phyloP scores from a whole-genome alignment of 2,329 filamentous ascomycete species.

The Lecanosticta acicola region DNA sequence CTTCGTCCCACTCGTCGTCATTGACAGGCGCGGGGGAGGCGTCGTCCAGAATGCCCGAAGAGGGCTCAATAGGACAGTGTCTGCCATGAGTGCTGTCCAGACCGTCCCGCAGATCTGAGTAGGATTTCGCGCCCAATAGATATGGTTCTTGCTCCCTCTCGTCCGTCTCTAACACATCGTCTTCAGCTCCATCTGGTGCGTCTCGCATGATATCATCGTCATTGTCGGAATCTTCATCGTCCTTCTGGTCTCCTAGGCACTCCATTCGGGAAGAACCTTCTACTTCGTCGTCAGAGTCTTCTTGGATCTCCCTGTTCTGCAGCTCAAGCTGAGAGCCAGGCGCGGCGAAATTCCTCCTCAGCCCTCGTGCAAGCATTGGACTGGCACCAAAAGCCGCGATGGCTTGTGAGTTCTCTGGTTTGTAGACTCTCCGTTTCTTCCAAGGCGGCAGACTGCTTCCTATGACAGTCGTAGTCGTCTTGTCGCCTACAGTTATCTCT shows the following conservation, averaged over 20 bases:
- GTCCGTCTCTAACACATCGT: neutral
- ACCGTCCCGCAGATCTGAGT: no score
- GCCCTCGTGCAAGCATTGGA: slow-evolving; percentile 35
- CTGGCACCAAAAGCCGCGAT: slow-evolving; percentile 45
- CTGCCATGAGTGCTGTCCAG: no score
- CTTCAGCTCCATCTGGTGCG: neutral
- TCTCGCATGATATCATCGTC: slow-evolving; percentile 2
- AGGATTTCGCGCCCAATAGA: no score
- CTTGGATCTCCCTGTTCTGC: slow-evolving; percentile 1
- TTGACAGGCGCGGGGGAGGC: slow-evolving; percentile 22
- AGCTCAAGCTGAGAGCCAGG: slow-evolving; percentile 44
- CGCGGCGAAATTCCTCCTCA: slow-evolving; percentile 49
- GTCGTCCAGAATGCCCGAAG: slow-evolving; percentile 22
- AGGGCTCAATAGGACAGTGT: slow-evolving; percentile 2
- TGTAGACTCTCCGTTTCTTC: slow-evolving; percentile 43
- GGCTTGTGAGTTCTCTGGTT: slow-evolving; percentile 33
- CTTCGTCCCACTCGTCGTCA: slow-evolving; percentile 35
- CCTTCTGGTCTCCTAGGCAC: slow-evolving; percentile 14
- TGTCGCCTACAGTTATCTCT: slow-evolving; percentile 68
- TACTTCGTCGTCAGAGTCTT: slow-evolving; percentile 1
- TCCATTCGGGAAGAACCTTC: slow-evolving; percentile 12
- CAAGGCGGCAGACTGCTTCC: slow-evolving; percentile 46
- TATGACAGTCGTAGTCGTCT: slow-evolving; percentile 58
- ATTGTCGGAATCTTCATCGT: slow-evolving; percentile 23
- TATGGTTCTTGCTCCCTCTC: no score